These are phyloP conservation scores for Termitomyces sp. DNA, from an alignment of 768 basidiomycete species.

Conservation along the genomic window DNA sequence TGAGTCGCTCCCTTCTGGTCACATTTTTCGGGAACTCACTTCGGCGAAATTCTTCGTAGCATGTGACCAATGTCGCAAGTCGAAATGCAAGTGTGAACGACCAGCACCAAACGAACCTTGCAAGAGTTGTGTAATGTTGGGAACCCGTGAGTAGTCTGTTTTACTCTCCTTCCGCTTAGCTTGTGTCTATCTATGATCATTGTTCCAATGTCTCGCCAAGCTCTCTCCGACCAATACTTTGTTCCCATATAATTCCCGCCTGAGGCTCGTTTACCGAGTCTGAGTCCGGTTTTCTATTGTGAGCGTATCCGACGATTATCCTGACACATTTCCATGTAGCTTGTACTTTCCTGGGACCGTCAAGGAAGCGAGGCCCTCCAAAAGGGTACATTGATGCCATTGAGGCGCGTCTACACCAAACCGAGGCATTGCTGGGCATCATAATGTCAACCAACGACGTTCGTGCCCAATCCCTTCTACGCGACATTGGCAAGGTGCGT, in stretches of 20 bases:
- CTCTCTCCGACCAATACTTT: background rate
- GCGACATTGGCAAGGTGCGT: constrained; percentile 47
- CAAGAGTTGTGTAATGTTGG: constrained; percentile 70
- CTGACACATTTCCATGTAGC: constrained; percentile 31
- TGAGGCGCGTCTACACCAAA: constrained; percentile 86
- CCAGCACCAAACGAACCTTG: constrained; percentile 56
- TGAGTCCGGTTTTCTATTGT: constrained; percentile 4
- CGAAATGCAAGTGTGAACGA: constrained; percentile 87
- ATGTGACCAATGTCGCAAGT: constrained; percentile 87
- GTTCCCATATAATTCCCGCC: constrained; percentile 6
- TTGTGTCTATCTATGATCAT: constrained; percentile 3
- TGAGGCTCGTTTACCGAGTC: background rate
- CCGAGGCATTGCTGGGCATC: constrained; percentile 84
- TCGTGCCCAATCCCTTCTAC: constrained; percentile 39
- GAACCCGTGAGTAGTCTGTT: constrained; percentile 47
- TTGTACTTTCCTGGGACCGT: constrained; percentile 76
- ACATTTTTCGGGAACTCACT: constrained; percentile 1
- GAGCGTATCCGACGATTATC: constrained; percentile 3
- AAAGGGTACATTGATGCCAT: constrained; percentile 95
- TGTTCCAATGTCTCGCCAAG: constrained; percentile 5
- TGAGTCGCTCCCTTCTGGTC: background rate
- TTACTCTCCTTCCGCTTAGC: constrained; percentile 8
- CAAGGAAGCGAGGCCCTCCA: constrained; percentile 82
- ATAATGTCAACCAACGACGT: constrained; percentile 50
- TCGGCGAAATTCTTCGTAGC: constrained; percentile 34